Percentiles rank a stretch among this genome's conserved stretches.
phyloP scores from a whole-genome alignment of 257 asterid genomes.

The Sherardia arvensis region DNA sequence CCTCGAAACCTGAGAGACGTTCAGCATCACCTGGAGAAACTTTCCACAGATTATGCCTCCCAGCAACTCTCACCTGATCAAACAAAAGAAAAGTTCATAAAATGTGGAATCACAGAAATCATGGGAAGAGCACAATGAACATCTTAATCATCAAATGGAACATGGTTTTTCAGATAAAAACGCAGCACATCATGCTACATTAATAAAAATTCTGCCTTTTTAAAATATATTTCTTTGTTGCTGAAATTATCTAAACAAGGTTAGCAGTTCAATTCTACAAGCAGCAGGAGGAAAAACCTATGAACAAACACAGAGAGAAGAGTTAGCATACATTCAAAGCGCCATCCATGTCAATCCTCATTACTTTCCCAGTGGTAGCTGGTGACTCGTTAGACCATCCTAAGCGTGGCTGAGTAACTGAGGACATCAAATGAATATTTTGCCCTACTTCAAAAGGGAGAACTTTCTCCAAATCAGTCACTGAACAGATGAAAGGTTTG shows the following conservation, averaged over 20 bases:
- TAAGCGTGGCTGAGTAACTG: conserved; percentile 83
- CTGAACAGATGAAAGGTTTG: conserved; percentile 86
- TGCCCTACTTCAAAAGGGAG: conserved; percentile 85
- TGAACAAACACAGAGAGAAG: background rate
- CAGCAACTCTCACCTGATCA: conserved; percentile 66
- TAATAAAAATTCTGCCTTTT: background rate
- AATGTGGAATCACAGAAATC: conserved; percentile 2
- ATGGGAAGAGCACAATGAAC: background rate
- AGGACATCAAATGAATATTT: conserved; percentile 67
- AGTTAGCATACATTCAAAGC: conserved; percentile 71
- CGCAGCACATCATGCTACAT: background rate
- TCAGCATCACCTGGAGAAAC: conserved; percentile 99
- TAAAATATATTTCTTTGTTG: background rate
- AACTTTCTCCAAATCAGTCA: conserved; percentile 87
- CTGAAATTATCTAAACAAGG: background rate
- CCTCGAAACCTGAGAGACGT: conserved; percentile 83
- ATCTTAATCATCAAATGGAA: background rate
- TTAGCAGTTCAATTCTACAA: background rate
- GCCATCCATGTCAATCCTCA: conserved; percentile 90
- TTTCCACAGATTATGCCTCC: conserved; percentile 76
- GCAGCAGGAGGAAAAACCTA: background rate
- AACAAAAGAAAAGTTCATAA: conserved; percentile 4
- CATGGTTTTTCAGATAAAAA: background rate
- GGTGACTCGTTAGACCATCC: conserved; percentile 97
- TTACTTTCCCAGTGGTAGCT: conserved; percentile 82